phyloP scores from a whole-genome alignment of 495 filamentous ascomycete species.

The Neurospora sp. region DNA sequence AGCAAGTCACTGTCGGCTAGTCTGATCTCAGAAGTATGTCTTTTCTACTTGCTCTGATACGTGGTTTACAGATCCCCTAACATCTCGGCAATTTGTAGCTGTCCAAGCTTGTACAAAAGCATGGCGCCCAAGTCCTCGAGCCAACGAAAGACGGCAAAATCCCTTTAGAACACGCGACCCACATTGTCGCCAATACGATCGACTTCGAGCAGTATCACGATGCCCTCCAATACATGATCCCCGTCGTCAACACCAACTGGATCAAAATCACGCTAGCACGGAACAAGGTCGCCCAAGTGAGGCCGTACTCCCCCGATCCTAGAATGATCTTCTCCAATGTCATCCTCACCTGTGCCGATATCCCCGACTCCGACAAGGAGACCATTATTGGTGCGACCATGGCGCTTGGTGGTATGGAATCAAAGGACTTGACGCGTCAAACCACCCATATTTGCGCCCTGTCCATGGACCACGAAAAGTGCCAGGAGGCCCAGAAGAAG shows the following conservation, averaged over 20 bases:
- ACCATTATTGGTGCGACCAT: constrained; percentile 82
- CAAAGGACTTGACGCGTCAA: constrained; percentile 52
- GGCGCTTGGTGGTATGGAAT: constrained; percentile 79
- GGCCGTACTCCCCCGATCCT: constrained; percentile 84
- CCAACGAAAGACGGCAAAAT: constrained; percentile 35
- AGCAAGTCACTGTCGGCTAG: constrained; percentile 32
- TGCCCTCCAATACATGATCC: constrained; percentile 60
- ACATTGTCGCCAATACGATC: constrained; percentile 74
- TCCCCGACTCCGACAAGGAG: constrained; percentile 84
- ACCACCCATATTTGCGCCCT: constrained; percentile 88
- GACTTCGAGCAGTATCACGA: constrained; percentile 78
- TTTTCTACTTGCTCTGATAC: not conserved
- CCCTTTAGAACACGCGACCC: constrained; percentile 53
- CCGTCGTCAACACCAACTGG: constrained; percentile 82
- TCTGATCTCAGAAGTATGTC: constrained; percentile 35
- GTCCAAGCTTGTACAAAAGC: constrained; percentile 34
- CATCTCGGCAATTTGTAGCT: constrained; percentile 28
- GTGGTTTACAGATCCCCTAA: constrained; percentile 8
- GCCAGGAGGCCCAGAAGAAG: constrained; percentile 50
- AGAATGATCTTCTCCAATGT: constrained; percentile 80
- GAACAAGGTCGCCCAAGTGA: constrained; percentile 59
- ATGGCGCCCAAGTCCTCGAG: constrained; percentile 45
- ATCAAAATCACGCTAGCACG: constrained; percentile 57
- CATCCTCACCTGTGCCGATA: constrained; percentile 61
- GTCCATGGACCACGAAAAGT: constrained; percentile 62